These are phyloP conservation scores for Diplocarpon rosae DNA, from an alignment of 2,329 filamentous ascomycete genomes.

Conservation along the genomic window DNA sequence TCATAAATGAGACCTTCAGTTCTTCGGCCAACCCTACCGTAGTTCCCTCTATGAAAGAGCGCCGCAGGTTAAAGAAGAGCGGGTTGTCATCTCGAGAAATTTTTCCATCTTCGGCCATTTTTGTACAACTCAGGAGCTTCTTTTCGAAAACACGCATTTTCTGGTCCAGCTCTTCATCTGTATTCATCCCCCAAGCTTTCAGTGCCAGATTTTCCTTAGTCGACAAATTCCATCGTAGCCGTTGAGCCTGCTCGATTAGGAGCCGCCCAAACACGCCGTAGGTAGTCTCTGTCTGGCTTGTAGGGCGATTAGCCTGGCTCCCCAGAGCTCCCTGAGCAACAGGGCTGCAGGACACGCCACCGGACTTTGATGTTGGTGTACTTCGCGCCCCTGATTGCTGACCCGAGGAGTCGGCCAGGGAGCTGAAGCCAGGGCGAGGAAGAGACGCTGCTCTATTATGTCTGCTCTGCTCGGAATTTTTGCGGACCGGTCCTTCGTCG, in stretches of 20 bases:
- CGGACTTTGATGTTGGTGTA: too few relatives aligned
- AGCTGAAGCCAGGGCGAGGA: too few relatives aligned
- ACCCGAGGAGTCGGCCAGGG: too few relatives aligned
- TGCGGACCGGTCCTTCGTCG: too few relatives aligned
- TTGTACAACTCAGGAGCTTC: slow-evolving; percentile 8
- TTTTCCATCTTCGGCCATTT: slow-evolving; percentile 8
- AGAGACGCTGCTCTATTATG: too few relatives aligned
- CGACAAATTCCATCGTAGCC: slow-evolving; percentile 2
- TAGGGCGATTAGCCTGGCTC: background rate
- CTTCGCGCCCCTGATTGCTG: too few relatives aligned
- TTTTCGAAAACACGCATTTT: slow-evolving; percentile 9
- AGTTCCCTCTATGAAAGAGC: slow-evolving; percentile 46
- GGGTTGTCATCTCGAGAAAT: slow-evolving; percentile 13
- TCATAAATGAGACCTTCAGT: slow-evolving; percentile 55
- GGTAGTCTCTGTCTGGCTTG: slow-evolving; percentile 4
- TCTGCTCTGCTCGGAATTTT: too few relatives aligned
- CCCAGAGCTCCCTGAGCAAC: background rate
- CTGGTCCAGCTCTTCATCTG: slow-evolving; percentile 8
- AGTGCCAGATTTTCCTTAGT: background rate
- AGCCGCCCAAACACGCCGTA: slow-evolving; percentile 13
- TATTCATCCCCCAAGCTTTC: slow-evolving; percentile 12
- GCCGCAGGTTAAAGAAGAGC: slow-evolving; percentile 33
- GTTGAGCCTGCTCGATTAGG: slow-evolving; percentile 5
- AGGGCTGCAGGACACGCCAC: too few relatives aligned
- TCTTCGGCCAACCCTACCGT: slow-evolving; percentile 41